These are phyloP conservation scores for Sisymbrium altissimum DNA, from an alignment of 345 rosid species.

Conservation along the genomic window DNA sequence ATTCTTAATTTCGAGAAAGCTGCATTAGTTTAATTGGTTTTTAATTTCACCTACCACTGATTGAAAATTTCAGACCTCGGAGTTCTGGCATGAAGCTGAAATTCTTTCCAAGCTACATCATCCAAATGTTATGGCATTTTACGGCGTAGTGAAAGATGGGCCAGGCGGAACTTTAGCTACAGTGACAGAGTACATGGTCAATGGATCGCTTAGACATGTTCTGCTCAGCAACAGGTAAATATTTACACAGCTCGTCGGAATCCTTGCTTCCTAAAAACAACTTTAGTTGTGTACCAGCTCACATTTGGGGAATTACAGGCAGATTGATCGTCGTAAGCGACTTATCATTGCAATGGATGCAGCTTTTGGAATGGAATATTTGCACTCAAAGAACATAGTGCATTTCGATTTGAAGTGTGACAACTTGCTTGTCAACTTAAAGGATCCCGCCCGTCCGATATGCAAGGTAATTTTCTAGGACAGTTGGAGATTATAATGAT, in stretches of 20 bases:
- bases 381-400: conserved; percentile 93
- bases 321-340: conserved; percentile 88
- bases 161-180: conserved; percentile 96
- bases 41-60: conserved; percentile 15
- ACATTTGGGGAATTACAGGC: conserved; percentile 44
- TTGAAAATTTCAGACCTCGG: conserved; percentile 56
- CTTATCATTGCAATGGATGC: conserved; percentile 99
- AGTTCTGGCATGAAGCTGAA: conserved; percentile 99
- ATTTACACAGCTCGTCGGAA: not conserved
- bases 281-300: not conserved
- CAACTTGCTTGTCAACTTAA: conserved; percentile 95
- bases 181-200: conserved; percentile 98
- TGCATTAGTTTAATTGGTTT: conserved; percentile 3
- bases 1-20: conserved; percentile 6
- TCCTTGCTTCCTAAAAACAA: not conserved
- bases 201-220: conserved; percentile 97
- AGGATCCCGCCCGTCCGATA: conserved; percentile 90
- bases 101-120: conserved; percentile 98
- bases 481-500: not conserved
- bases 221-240: conserved; percentile 83
- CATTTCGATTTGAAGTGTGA: conserved; percentile 99
- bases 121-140: conserved; percentile 98
- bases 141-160: conserved; percentile 97
- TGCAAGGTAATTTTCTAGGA: conserved; percentile 71
- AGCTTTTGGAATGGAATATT: conserved; percentile 99